phyloP scores from a whole-genome alignment of 2,329 filamentous ascomycete species.

The Pestalotiopsis sp. region DNA sequence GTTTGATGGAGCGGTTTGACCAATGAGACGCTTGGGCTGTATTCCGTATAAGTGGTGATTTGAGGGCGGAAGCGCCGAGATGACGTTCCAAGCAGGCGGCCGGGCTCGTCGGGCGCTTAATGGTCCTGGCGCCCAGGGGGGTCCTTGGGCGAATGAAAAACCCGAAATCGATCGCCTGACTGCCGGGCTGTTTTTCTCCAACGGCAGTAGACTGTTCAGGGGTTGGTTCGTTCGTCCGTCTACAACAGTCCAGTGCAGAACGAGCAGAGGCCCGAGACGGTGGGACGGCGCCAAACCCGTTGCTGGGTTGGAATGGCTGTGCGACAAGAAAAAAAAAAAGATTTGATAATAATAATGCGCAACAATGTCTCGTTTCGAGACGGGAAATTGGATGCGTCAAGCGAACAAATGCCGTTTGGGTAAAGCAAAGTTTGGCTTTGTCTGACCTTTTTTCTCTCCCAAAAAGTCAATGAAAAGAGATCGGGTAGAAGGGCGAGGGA shows the following conservation, averaged over 20 bases:
- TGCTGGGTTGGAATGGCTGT: background rate
- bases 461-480: background rate
- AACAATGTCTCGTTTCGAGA: background rate
- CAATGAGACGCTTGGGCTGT: background rate
- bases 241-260: background rate
- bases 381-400: background rate
- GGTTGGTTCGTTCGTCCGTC: background rate
- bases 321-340: background rate
- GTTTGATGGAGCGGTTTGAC: background rate
- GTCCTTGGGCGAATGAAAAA: background rate
- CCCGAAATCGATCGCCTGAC: background rate
- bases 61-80: slow-evolving; percentile 12
- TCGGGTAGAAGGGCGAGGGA: background rate
- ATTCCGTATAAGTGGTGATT: background rate
- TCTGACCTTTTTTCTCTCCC: background rate
- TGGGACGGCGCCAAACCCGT: slow-evolving; percentile 2
- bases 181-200: background rate
- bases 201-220: background rate
- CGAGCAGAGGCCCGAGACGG: background rate
- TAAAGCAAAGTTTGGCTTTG: background rate
- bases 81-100: background rate
- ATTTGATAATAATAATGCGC: background rate
- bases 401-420: background rate
- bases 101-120: slow-evolving; percentile 5
- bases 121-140: background rate